These are phyloP conservation scores for Globisporangium camurandrum DNA, from an alignment of 352 stramenopile genomes.

Conservation along the genomic window DNA sequence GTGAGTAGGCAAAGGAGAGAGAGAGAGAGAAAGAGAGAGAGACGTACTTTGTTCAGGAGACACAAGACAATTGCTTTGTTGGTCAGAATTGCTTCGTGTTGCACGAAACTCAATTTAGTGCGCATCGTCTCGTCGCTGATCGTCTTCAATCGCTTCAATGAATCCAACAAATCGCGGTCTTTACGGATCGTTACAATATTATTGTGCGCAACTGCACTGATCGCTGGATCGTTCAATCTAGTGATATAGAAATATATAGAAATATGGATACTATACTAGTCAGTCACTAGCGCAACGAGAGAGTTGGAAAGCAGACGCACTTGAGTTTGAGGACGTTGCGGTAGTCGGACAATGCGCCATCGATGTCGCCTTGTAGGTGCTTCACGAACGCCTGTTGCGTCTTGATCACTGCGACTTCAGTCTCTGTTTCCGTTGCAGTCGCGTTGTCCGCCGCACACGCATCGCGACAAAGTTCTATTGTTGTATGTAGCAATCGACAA, in stretches of 20 bases:
- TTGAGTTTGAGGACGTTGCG: slow-evolving; percentile 77
- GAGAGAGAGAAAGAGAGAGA: neutral
- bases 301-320: slow-evolving; percentile 19
- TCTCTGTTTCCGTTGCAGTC: slow-evolving; percentile 50
- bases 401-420: slow-evolving; percentile 65
- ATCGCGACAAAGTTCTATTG: slow-evolving; percentile 56
- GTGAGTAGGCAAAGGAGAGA: neutral
- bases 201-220: slow-evolving; percentile 65
- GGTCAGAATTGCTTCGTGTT: slow-evolving; percentile 68
- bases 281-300: neutral
- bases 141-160: slow-evolving; percentile 72
- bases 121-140: slow-evolving; percentile 42
- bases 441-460: slow-evolving; percentile 44
- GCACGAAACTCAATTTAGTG: slow-evolving; percentile 48
- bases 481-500: neutral
- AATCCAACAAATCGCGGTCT: slow-evolving; percentile 76
- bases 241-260: neutral
- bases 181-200: slow-evolving; percentile 80
- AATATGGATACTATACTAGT: neutral
- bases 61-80: slow-evolving; percentile 69
- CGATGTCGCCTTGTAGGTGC: slow-evolving; percentile 63
- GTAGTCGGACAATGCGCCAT: slow-evolving; percentile 65
- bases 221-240: slow-evolving; percentile 55
- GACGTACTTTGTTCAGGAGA: slow-evolving; percentile 66
- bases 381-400: slow-evolving; percentile 73